These are phyloP conservation scores for Planoprotostelium fungivorum DNA, from an alignment of 78 protist genomes.

Conservation along the genomic window DNA sequence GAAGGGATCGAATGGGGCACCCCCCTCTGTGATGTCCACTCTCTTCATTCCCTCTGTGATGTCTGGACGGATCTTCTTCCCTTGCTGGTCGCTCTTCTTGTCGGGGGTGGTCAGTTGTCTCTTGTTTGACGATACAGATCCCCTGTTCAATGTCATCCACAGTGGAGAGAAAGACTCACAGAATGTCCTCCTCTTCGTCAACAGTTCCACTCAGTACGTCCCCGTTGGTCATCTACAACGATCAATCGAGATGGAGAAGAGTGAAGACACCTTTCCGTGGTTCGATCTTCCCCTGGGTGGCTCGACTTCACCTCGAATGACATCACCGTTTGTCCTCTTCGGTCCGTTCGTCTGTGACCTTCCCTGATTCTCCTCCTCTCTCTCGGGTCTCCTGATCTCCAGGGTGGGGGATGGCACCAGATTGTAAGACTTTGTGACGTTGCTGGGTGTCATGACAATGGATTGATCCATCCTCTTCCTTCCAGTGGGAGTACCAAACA, in stretches of 20 bases:
- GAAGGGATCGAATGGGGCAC: not conserved
- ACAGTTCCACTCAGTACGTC: not conserved
- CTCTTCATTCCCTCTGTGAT: not conserved
- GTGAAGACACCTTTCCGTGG: not conserved
- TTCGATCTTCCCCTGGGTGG: no score
- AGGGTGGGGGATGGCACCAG: not conserved
- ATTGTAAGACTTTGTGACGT: no score
- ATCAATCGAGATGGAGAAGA: not conserved
- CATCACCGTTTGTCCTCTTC: not conserved
- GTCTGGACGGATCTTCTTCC: not conserved
- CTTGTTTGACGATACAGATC: not conserved
- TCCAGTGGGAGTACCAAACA: slow-evolving; percentile 36
- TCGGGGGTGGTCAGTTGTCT: not conserved
- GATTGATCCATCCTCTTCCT: slow-evolving; percentile 11
- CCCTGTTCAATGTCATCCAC: no score
- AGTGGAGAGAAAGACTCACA: not conserved
- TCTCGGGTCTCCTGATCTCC: not conserved
- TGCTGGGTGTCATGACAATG: not conserved
- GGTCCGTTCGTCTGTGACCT: not conserved
- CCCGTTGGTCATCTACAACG: not conserved
- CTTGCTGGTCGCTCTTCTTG: not conserved
- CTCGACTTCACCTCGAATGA: no score
- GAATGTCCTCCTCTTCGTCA: not conserved
- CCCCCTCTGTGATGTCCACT: not conserved
- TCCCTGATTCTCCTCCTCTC: not conserved